These are phyloP conservation scores for Pichia scutulata DNA, from an alignment of 805 yeast genomes.

Conservation along the genomic window DNA sequence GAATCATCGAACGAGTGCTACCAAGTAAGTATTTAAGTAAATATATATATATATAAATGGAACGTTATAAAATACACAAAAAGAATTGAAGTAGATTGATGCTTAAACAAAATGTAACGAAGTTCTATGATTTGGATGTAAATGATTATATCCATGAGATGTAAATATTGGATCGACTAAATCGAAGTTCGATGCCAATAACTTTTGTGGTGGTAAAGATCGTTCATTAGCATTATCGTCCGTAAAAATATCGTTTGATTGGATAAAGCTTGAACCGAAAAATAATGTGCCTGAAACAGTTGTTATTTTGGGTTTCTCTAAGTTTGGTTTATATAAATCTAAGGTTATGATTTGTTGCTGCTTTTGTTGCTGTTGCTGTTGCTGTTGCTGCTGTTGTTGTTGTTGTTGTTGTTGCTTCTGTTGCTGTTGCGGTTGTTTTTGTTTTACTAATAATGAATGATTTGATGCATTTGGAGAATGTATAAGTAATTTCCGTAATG, in stretches of 20 bases:
- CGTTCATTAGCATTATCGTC: not conserved
- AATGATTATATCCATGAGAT: not conserved
- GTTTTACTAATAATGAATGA: not conserved
- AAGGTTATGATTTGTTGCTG: not conserved
- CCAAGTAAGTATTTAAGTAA: too few relatives aligned
- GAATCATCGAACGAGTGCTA: too few relatives aligned
- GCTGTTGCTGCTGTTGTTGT: not conserved
- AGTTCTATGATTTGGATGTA: slow-evolving; percentile 7
- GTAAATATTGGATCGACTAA: not conserved
- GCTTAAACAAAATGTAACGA: slow-evolving; percentile 7
- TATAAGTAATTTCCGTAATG: slow-evolving; percentile 2
- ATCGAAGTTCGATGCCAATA: not conserved
- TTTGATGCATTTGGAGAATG: slow-evolving; percentile 1
- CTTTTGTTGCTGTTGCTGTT: not conserved
- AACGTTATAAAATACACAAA: not conserved
- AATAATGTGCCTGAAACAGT: not conserved
- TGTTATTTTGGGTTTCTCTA: not conserved
- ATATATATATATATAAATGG: not conserved
- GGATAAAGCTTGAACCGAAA: not conserved
- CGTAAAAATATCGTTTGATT: not conserved
- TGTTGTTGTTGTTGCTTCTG: too few relatives aligned
- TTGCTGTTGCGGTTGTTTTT: not conserved
- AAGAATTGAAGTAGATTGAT: not conserved
- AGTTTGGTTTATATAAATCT: not conserved
- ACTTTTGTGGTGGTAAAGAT: not conserved